Percentiles rank a stretch among this genome's conserved stretches.
These are phyloP conservation scores for Solanum peruvianum DNA, from an alignment of 257 asterid genomes.

Conservation along the genomic window DNA sequence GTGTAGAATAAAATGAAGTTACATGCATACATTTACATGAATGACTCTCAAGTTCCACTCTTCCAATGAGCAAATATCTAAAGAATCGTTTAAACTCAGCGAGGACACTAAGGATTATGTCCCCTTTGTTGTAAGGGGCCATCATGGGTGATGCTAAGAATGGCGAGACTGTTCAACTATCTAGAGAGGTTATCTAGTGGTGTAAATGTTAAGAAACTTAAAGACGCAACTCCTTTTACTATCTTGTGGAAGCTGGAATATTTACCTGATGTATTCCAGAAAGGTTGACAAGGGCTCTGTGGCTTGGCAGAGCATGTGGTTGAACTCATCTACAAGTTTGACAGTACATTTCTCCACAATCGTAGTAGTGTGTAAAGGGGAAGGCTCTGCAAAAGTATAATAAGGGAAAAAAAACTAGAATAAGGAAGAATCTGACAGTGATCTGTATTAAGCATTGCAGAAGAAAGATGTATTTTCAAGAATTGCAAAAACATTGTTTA, in stretches of 20 bases:
- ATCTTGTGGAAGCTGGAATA: not conserved
- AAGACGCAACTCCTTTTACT: not conserved
- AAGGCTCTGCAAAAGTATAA: conserved; percentile 55
- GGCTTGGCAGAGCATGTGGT: conserved; percentile 87
- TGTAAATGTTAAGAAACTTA: not conserved
- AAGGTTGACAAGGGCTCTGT: conserved; percentile 87
- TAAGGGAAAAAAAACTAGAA: not conserved
- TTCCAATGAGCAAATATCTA: not conserved
- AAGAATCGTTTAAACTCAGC: not conserved
- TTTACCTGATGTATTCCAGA: conserved; percentile 76
- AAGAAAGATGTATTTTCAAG: not conserved
- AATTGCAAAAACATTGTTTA: not conserved
- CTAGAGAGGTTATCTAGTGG: not conserved
- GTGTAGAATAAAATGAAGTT: not conserved
- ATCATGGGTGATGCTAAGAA: not conserved
- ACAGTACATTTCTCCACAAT: conserved; percentile 97
- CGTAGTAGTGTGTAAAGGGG: conserved; percentile 87
- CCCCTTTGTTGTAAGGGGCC: not conserved
- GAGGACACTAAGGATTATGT: not conserved
- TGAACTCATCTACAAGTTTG: conserved; percentile 82
- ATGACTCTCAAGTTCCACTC: not conserved
- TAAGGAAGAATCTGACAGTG: not conserved
- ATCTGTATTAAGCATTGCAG: not conserved
- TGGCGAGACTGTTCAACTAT: not conserved
- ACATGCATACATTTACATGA: not conserved